phyloP scores from a whole-genome alignment of 345 rosid genomes.

The Aquilaria malaccensis region DNA sequence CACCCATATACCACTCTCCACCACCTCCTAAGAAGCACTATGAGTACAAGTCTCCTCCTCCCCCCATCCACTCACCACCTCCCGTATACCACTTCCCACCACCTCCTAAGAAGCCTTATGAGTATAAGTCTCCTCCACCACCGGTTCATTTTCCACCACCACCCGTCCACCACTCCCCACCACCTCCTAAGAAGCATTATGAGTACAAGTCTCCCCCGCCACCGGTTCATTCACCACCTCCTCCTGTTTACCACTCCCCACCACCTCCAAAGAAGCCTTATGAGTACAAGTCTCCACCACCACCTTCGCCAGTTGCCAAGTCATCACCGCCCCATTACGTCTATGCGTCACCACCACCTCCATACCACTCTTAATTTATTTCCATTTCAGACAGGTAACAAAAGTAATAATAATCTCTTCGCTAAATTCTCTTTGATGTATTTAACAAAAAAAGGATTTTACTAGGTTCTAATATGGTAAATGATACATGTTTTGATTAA shows the following conservation, averaged over 20 bases:
- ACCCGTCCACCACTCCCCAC: conserved; percentile 6
- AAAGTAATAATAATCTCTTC: too few species aligned
- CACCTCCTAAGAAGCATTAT: conserved; percentile 7
- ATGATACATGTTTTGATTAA: too few species aligned
- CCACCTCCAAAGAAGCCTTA: conserved; percentile 8
- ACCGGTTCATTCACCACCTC: conserved; percentile 7
- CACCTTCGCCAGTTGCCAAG: conserved; percentile 15
- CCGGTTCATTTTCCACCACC: conserved; percentile 16
- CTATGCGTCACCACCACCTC: conserved; percentile 44
- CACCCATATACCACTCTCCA: not conserved
- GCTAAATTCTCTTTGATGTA: too few species aligned
- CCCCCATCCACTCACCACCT: conserved; percentile 15
- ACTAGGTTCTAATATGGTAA: too few species aligned
- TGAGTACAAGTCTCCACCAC: conserved; percentile 24
- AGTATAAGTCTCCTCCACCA: conserved; percentile 15
- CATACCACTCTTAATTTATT: conserved; percentile 41
- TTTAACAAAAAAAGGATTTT: too few species aligned
- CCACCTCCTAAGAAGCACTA: conserved; percentile 10
- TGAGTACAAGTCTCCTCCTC: conserved; percentile 28
- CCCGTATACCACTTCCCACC: conserved; percentile 23
- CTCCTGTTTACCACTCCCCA: conserved; percentile 17
- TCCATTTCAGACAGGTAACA: too few species aligned
- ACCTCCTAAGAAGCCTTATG: conserved; percentile 6
- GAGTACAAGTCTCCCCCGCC: conserved; percentile 23
- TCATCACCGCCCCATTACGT: conserved; percentile 18